Percentiles rank a stretch among this genome's conserved stretches.
Conservation (phyloP, 2,329 filamentous ascomycete genomes). For the Fusarium sublunatum region DNA sequence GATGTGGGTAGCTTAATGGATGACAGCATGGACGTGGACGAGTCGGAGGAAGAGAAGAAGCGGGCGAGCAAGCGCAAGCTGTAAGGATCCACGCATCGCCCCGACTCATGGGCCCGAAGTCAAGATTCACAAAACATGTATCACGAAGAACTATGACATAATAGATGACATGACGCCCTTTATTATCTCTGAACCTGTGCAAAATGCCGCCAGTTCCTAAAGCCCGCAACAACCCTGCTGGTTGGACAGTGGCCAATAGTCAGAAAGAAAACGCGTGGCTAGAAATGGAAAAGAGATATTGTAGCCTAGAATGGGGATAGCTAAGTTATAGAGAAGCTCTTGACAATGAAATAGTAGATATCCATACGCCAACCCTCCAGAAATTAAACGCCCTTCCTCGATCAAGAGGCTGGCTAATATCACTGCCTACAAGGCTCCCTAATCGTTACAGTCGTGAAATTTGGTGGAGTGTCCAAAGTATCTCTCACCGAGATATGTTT, state of each 20-base stretch:
- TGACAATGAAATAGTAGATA: conserved; percentile 42
- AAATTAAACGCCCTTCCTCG: conserved; percentile 33
- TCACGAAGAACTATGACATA: conserved; percentile 47
- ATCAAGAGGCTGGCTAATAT: conserved; percentile 30
- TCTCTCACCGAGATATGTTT: conserved; percentile 34
- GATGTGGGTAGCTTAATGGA: conserved; percentile 57
- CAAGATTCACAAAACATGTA: conserved; percentile 28
- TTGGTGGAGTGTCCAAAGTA: conserved; percentile 30
- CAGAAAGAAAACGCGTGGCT: conserved; percentile 31
- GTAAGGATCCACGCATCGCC: conserved; percentile 40
- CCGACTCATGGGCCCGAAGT: not conserved
- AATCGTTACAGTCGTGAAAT: conserved; percentile 49
- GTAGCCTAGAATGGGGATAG: conserved; percentile 33
- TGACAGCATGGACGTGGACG: conserved; percentile 68
- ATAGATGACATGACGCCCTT: conserved; percentile 44
- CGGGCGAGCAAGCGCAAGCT: conserved; percentile 66
- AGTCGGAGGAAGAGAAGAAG: conserved; percentile 63
- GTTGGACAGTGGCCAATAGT: conserved; percentile 25
- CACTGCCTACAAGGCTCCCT: conserved; percentile 36
- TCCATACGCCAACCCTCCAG: conserved; percentile 43
- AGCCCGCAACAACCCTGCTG: conserved; percentile 13
- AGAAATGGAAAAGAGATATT: conserved; percentile 27
- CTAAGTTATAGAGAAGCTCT: conserved; percentile 44
- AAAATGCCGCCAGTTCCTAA: conserved; percentile 28
- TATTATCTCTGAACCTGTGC: conserved; percentile 37